Evolutionary conservation across 768 basidiomycete genomes (phyloP), one percentile per base, ranked within the genome.

Genomic region (Phlegmacium glaucopus): DNA sequence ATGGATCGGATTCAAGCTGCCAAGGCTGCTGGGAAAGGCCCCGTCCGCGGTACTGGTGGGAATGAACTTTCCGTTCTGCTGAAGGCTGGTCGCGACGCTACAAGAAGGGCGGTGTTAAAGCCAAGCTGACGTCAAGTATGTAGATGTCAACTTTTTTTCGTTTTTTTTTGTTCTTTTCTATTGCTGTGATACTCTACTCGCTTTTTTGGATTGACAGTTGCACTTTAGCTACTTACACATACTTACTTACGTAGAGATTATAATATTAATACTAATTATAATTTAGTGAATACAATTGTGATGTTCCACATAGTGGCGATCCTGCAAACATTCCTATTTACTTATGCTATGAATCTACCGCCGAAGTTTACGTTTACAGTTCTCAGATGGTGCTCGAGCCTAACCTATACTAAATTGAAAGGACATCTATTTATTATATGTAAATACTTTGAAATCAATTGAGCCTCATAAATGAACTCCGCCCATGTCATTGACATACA

Each of bases 81-180:
- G 49, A 97, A 96, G 67, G 83, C 87, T 15, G 90, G 90, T 10
- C 78, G 95, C 48, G 94, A 96, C 56, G 89, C 93, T 26, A 98
- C 95, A 6, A 60, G 68, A 46, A 77, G 89, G 9, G 71, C 87
- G 9, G 63, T 80, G 50, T 55, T 88, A 48, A 76, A 69, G 55
- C 61, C 64, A 32, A 68, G 66, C 45, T 71, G 45, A 61, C 44
- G 25, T 32, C 39, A 43, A 48, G 45, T 46, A 36, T 35, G 43
- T 16, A 25, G 44, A 47, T 42, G 45, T 54, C 53, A 54, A 47
- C 43, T 17, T 45, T 42, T 50, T 39, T 42, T 47, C n/a, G 32
- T 58, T 50, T 26, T 51, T n/a, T n/a, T n/a, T n/a, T n/a, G n/a
- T n/a, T n/a, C n/a, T n/a, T n/a, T n/a, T n/a, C n/a, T n/a, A n/a